phyloP scores from a whole-genome alignment of 306 rosid species.

The Prunus kanzakura region DNA sequence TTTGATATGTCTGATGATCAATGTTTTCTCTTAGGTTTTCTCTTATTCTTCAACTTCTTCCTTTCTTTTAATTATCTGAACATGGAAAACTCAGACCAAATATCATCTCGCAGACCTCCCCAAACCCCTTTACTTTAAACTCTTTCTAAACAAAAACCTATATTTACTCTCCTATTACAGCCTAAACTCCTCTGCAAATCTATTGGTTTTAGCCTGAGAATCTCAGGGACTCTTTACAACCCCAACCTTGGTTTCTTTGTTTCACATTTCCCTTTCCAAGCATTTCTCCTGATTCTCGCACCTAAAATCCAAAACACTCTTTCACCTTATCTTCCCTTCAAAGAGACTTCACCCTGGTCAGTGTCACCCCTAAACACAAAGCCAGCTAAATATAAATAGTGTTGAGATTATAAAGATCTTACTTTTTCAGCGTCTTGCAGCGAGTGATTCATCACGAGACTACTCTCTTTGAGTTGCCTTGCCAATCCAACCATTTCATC shows the following conservation, averaged over 20 bases:
- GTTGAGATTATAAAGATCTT: not conserved
- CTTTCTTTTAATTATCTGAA: not conserved
- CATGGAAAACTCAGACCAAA: not conserved
- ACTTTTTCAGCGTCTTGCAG: slow-evolving; percentile 80
- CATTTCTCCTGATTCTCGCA: not conserved
- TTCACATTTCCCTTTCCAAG: not conserved
- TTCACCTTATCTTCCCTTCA: not conserved
- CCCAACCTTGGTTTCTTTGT: not conserved
- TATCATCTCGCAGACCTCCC: not conserved
- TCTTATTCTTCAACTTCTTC: not conserved
- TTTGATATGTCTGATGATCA: not conserved
- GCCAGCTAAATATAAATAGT: not conserved
- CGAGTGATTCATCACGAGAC: slow-evolving; percentile 77
- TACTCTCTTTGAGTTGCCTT: slow-evolving; percentile 86
- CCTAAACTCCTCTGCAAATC: not conserved
- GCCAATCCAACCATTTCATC: slow-evolving; percentile 96
- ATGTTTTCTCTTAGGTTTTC: not conserved
- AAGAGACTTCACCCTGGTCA: too few species aligned
- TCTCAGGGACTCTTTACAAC: not conserved
- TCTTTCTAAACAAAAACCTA: not conserved
- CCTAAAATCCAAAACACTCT: not conserved
- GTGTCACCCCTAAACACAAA: not conserved
- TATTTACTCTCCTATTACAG: not conserved
- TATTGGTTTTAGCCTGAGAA: not conserved
- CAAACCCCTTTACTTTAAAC: not conserved